A percentile compares a stretch with the other conserved stretches of the same genome.
Conservation (phyloP, 257 asterid species). For the Nemophila menziesii region DNA sequence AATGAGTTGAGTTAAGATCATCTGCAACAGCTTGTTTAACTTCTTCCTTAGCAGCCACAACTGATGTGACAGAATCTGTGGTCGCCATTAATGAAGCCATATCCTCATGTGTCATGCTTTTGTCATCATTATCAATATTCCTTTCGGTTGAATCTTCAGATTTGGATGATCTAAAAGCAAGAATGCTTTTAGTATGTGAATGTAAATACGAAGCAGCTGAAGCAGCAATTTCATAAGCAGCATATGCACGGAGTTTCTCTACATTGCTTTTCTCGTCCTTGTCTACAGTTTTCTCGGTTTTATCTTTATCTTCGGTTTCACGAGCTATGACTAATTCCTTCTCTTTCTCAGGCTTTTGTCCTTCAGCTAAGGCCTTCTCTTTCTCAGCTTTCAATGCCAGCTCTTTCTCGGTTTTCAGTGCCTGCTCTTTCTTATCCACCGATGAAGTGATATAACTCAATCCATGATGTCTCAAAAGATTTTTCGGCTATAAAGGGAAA, state of each 20-base stretch:
- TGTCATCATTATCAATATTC: constrained; percentile 8
- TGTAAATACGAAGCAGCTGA: constrained; percentile 92
- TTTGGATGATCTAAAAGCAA: constrained; percentile 41
- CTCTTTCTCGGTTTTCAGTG: constrained; percentile 38
- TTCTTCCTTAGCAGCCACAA: constrained; percentile 96
- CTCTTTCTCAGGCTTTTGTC: constrained; percentile 19
- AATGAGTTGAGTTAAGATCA: constrained; percentile 56
- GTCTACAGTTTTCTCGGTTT: constrained; percentile 13
- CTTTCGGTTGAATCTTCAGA: constrained; percentile 18
- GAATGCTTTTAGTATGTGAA: constrained; percentile 68
- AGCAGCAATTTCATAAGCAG: constrained; percentile 83
- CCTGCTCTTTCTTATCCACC: constrained; percentile 66
- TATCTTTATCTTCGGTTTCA: constrained; percentile 16
- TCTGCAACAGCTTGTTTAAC: constrained; percentile 97
- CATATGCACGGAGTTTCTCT: constrained; percentile 33
- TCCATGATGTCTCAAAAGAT: constrained; percentile 44
- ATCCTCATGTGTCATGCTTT: constrained; percentile 29
- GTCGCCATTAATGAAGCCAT: constrained; percentile 71
- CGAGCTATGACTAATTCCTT: constrained; percentile 13
- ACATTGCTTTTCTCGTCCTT: constrained; percentile 18
- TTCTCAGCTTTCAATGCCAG: constrained; percentile 38
- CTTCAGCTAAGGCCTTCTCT: constrained; percentile 34
- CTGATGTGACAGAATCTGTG: constrained; percentile 84
- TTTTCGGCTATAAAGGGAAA: constrained; percentile 42
- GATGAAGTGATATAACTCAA: constrained; percentile 68